A percentile compares a stretch with the other conserved stretches of the same genome.
phyloP scores from a whole-genome alignment of 129 eudicot species.

The Lactuca sativa region DNA sequence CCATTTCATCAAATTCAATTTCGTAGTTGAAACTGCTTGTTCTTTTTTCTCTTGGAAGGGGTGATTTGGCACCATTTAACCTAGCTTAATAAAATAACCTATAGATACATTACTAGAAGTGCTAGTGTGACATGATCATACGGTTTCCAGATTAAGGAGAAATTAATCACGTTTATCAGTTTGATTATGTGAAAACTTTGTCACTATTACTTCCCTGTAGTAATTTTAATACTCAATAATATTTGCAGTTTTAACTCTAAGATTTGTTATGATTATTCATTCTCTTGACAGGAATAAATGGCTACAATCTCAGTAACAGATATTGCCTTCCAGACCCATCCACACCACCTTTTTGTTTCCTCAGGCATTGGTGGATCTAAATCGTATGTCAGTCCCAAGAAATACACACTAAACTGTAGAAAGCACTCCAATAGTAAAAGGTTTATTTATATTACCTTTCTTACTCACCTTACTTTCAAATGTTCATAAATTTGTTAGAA shows the following conservation, averaged over 20 bases:
- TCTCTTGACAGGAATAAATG: conserved; percentile 45
- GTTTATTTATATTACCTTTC: conserved; percentile 20
- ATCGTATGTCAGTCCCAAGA: conserved; percentile 24
- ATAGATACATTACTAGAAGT: background rate
- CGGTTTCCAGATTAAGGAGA: background rate
- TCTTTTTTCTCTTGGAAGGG: background rate
- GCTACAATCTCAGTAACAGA: conserved; percentile 37
- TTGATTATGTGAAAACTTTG: background rate
- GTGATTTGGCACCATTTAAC: background rate
- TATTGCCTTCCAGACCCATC: conserved; percentile 23
- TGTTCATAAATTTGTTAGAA: background rate
- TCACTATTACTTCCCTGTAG: background rate
- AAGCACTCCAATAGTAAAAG: conserved; percentile 26
- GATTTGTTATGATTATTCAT: conserved; percentile 7
- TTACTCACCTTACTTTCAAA: background rate
- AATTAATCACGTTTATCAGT: background rate
- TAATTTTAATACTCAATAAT: background rate
- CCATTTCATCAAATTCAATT: background rate
- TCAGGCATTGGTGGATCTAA: conserved; percentile 11
- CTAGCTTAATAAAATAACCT: background rate
- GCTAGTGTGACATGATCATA: conserved; percentile 4
- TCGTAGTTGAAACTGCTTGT: background rate
- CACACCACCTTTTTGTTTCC: conserved; percentile 21
- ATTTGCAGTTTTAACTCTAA: background rate
- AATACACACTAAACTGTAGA: conserved; percentile 17